Conservation (phyloP, 805 yeast genomes). For the Yarrowia sp. region DNA sequence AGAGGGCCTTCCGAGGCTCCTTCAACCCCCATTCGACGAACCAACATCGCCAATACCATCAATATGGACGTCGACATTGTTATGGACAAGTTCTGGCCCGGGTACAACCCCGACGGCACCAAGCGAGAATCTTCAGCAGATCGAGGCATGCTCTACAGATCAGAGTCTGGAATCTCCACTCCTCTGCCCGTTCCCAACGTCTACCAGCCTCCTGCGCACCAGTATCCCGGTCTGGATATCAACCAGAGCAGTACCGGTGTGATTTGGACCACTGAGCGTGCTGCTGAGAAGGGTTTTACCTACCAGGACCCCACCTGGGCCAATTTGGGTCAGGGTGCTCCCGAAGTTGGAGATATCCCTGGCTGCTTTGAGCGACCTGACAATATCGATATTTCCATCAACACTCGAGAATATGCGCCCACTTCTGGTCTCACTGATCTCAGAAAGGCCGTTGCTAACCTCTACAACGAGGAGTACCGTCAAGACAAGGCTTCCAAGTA, state of each 20-base stretch:
- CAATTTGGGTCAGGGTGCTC: constrained; percentile 70
- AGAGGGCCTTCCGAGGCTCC: background rate
- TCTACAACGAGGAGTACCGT: constrained; percentile 63
- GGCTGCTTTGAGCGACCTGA: constrained; percentile 65
- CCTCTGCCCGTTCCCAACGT: constrained; percentile 47
- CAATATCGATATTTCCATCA: constrained; percentile 56
- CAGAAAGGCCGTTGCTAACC: constrained; percentile 64
- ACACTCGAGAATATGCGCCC: constrained; percentile 64
- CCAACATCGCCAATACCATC: background rate
- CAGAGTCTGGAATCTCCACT: constrained; percentile 45
- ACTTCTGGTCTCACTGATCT: constrained; percentile 63
- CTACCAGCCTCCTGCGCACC: constrained; percentile 46
- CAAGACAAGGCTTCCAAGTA: constrained; percentile 58
- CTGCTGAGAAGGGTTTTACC: constrained; percentile 61
- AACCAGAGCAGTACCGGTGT: constrained; percentile 68
- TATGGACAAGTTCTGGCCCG: constrained; percentile 39
- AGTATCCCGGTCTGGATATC: constrained; percentile 65
- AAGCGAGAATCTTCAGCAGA: constrained; percentile 23
- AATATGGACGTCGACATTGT: constrained; percentile 34
- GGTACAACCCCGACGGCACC: constrained; percentile 38
- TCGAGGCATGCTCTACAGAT: constrained; percentile 41
- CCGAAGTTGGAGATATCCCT: constrained; percentile 66
- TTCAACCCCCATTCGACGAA: constrained; percentile 19
- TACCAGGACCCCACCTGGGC: constrained; percentile 57
- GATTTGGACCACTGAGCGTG: constrained; percentile 69